Base-by-base conservation (phyloP, 2,329 filamentous ascomycete species). In the Cryphonectria parasitica region DNA sequence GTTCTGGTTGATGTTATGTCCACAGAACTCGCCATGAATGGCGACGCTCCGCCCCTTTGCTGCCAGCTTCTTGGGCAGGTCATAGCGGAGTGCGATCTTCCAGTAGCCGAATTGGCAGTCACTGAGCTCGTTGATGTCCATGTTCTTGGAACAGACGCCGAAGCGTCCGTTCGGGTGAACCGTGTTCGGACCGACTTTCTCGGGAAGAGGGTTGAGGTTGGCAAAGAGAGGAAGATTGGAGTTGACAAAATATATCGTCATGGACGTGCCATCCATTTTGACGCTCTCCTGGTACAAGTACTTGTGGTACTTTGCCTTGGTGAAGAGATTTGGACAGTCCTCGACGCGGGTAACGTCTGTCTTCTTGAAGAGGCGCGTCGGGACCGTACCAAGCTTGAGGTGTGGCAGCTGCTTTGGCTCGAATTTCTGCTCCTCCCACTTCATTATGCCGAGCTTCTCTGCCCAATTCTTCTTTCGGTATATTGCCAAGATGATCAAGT, bases 211-310 rank as follows among this genome's bases (percentile, higher is more conserved):
- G 25, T 71, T 69, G 39, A 73, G 64, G 15, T 36, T 49, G 11
- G 41, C 4, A 25, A 80, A 74, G 13, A 61, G 49, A 8, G 31
- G 19, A 31, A 74, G 78, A 31, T 74, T 61, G 25, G 72, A 68
- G 41, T 71, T 65, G 68, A 83, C 65, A 64, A 79, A 82, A 74
- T 82, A 83, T 31, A 78, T 74, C 0, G 79, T 80, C 78, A 82
- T 82, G 17, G 77, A 78, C 0, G 76, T 73, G 25, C 81, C 81
- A 69, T 83, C 81, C 76, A 83, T 78, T 75, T 83, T 83, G 71
- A 77, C 74, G 1, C 78, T 77, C 68, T 81, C 79, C 64, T 83
- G 80, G 71, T 79, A 82, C 7, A 76, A 64, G 7, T 69, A n/a
- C 1, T 60, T 17, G 17, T 43, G 34, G 66, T 79, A 78, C 52